Conservation (phyloP, 306 rosid genomes). For the Pterocarpus santalinus region DNA sequence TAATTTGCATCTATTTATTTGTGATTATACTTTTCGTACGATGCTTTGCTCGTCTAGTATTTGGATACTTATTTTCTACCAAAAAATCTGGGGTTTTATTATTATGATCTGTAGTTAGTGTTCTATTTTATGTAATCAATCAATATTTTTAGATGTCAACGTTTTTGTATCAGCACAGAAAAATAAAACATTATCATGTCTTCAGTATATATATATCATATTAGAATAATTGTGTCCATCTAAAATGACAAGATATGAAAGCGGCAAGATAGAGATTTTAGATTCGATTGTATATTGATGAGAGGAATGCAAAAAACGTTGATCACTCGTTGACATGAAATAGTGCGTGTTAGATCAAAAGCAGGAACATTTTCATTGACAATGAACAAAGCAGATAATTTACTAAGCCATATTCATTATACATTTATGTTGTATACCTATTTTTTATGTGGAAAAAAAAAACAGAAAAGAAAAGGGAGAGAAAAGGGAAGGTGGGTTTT, state of each 20-base stretch:
- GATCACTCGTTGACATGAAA: not conserved
- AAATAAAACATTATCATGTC: not conserved
- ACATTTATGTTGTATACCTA: too few species aligned
- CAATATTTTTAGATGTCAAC: not conserved
- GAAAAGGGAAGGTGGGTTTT: too few species aligned
- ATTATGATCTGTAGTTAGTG: not conserved
- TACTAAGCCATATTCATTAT: too few species aligned
- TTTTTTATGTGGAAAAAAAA: too few species aligned
- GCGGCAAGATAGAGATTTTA: not conserved
- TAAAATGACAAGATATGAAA: not conserved
- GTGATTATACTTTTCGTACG: not conserved
- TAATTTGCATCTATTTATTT: not conserved
- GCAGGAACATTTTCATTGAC: not conserved
- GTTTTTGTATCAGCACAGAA: not conserved
- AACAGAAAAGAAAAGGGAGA: too few species aligned
- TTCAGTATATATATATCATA: not conserved
- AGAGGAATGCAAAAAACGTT: not conserved
- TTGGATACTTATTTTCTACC: not conserved
- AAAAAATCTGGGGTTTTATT: not conserved
- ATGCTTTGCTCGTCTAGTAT: not conserved
- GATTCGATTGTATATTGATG: not conserved
- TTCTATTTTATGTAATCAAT: not conserved
- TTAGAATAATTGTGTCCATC: slow-evolving; percentile 2
- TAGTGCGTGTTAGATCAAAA: not conserved
- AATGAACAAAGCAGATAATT: not conserved